Percentiles rank a stretch among this genome's conserved stretches.
These are phyloP conservation scores for Sphaerobolus stellatus DNA, from an alignment of 1,284 basidiomycete species.

Conservation along the genomic window DNA sequence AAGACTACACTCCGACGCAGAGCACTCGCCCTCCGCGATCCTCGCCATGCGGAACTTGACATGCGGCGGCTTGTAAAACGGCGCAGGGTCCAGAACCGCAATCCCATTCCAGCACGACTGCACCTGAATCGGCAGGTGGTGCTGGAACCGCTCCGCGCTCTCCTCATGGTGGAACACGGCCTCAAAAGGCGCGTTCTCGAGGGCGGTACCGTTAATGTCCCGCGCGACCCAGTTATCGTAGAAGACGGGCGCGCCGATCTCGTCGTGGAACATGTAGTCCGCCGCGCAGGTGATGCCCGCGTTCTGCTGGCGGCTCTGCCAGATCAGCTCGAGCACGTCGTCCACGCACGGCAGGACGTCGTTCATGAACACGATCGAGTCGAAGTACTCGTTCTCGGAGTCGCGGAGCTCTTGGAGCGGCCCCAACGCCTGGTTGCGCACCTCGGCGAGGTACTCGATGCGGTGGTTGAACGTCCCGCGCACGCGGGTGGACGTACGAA, in stretches of 20 bases:
- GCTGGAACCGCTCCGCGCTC: conserved; percentile 79
- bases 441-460: conserved; percentile 97
- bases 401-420: conserved; percentile 91
- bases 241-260: conserved; percentile 88
- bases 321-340: conserved; percentile 93
- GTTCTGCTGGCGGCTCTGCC: conserved; percentile 87
- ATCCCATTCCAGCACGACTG: conserved; percentile 98
- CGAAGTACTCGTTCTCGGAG: conserved; percentile 86
- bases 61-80: conserved; percentile 86
- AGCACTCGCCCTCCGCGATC: conserved; percentile 82
- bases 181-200: conserved; percentile 96
- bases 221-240: conserved; percentile 98
- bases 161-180: conserved; percentile 81
- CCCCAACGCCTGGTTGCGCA: conserved; percentile 91
- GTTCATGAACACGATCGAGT: conserved; percentile 97
- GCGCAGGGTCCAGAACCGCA: conserved; percentile 88
- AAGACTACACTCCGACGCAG: conserved; percentile 88
- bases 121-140: conserved; percentile 89
- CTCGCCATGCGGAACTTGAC: conserved; percentile 92
- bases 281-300: conserved; percentile 95
- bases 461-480: conserved; percentile 96
- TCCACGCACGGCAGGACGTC: conserved; percentile 95
- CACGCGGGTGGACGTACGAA: conserved; percentile 86
- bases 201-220: conserved; percentile 94
- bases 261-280: conserved; percentile 97